Conservation (phyloP, 768 basidiomycete genomes). For the Sistotremastrum niveocremeum region DNA sequence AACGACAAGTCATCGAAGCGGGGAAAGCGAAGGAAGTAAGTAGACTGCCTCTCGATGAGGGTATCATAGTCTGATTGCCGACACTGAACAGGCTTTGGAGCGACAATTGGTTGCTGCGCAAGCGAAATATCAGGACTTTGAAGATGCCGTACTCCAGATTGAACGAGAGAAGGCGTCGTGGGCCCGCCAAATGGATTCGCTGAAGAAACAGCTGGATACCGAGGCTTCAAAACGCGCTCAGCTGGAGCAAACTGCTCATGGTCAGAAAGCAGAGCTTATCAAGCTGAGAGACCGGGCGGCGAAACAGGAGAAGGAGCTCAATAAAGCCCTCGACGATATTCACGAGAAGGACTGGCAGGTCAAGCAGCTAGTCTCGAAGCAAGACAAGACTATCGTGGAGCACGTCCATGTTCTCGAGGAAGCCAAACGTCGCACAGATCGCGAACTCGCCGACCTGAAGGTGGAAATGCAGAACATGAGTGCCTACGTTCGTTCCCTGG, state of each 20-base stretch:
- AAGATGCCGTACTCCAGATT: constrained; percentile 74
- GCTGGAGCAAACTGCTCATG: constrained; percentile 50
- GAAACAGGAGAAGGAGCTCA: constrained; percentile 69
- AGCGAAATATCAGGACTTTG: constrained; percentile 69
- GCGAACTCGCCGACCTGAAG: constrained; percentile 74
- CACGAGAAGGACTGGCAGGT: constrained; percentile 77
- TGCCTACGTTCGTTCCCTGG: constrained; percentile 71
- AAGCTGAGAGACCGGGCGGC: constrained; percentile 53
- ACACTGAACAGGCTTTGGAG: constrained; percentile 45
- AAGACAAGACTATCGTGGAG: constrained; percentile 98
- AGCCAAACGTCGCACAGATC: constrained; percentile 88
- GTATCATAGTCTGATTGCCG: constrained; percentile 1
- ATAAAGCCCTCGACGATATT: constrained; percentile 67
- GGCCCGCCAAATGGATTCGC: constrained; percentile 56
- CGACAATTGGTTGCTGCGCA: constrained; percentile 62
- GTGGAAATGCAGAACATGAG: constrained; percentile 61
- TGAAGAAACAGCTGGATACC: constrained; percentile 57
- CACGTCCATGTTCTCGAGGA: constrained; percentile 94
- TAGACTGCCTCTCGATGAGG: constrained; percentile 2
- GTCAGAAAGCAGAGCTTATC: constrained; percentile 56
- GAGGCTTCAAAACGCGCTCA: constrained; percentile 64
- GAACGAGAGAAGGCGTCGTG: constrained; percentile 72
- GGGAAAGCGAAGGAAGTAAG: constrained; percentile 62
- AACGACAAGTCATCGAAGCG: constrained; percentile 48
- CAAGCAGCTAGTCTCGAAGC: constrained; percentile 70